Evolutionary conservation across 768 basidiomycete genomes (phyloP), one percentile per base, ranked within the genome.

Genomic region (Suillus tomentosus): DNA sequence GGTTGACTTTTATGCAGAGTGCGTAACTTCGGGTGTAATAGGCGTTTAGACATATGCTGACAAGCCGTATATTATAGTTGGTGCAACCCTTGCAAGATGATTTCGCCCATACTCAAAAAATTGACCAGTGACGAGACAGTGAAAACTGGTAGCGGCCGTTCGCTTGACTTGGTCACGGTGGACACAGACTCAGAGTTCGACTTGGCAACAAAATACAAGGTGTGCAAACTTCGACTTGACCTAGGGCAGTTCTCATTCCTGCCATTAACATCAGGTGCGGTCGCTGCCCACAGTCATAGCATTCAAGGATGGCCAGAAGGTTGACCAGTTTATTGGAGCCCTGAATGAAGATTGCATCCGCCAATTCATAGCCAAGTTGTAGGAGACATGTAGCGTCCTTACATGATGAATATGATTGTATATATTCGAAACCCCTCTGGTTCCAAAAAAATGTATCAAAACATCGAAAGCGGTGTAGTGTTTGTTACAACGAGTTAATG

Each of bases 1-100:
- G 7, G 90, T 91, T 27, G 91, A 93, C 68, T 93, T 93, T 68
- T 89, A 92, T 72, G 91, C 92, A 55, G 85, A 91, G 91, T 92
- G 69, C 55, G 87, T 80, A 31, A 51, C n/a, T 67, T 13, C 11
- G 45, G 66, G 40, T 53, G 57, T 64, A 22, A 34, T 39, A 34
- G 19, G 55, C 31, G 27, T 14, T 59, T 68, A 51, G 4, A 27
- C 24, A 14, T 36, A 11, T 62, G 43, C 67, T 63, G 50, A 64
- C 51, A 53, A 31, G 15, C 11, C 48, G 36, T 48, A 36, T 22
- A 31, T 36, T 43, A 39, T 63, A 93, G 92, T 65, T 94, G 92
- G 92, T 94, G 92, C 67, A 78, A 81, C 8, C 92, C 92, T 45
- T 94, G 92, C 78, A 88, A 83, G 68, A 76, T 81, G 72, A 82